Base-by-base conservation (phyloP, 371 early-diverging fungal species). In the Rhizopus delemar region DNA sequence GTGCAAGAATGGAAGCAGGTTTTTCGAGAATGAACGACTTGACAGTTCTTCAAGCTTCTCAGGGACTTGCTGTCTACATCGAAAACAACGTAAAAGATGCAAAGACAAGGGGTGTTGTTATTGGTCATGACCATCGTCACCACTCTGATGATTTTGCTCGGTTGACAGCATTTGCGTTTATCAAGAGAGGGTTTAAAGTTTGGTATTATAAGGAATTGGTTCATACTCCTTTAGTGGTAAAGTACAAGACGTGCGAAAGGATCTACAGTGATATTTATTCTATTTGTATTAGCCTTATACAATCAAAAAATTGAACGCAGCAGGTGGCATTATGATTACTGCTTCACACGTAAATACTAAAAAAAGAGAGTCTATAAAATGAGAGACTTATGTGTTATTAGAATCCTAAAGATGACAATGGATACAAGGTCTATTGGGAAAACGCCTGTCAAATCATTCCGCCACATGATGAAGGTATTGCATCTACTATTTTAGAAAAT, bases 361-460 rank as follows among this genome's bases (percentile, higher is more conserved):
- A 53, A 53, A 31, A 51, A 22, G 22, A 35, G 34, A 41, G 13
- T 7, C 3, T 13, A 13, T 15, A 9, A 11, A 39, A n/a, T 8
- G 15, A 43, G n/a, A 15, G 1, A 13, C 15, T 13, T 4, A 43
- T 32, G n/a, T 7, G 36, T 29, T 38, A 34, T 32, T 59, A 77
- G 74, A 99, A 99, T 71, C 99, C 99, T 33, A 94, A 93, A 71
- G 81, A 90, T 65, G 98, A 99, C 73, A 99, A 99, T 77, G 99
- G 99, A 9, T 95, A 98, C 78, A 99, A 99, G 80, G 92, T 99
- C 55, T 79, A 95, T 68, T 92, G 92, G 91, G 88, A 86, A 58
- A 96, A 96, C 62, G 93, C 91, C 0, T 91, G 92, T 55, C 95
- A 97, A 75, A 97, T 97, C 62, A 91, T 95, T 54, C 87, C 94